Base-by-base conservation (phyloP, 352 stramenopile species). In the Aphanomyces euteiches region DNA sequence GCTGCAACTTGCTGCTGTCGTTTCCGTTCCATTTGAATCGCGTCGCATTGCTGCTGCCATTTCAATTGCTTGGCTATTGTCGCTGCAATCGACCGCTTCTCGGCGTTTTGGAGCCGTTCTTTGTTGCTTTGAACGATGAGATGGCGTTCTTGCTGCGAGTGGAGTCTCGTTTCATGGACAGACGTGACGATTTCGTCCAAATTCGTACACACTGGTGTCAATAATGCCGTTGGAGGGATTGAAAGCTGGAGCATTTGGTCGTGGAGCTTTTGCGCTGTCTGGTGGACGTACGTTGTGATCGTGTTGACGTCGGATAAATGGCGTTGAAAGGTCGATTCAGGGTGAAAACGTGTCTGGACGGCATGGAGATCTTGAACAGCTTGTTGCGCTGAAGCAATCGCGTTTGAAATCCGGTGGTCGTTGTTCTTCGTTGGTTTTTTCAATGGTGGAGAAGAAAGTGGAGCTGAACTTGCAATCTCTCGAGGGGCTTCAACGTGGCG, bases 251-350 rank as follows among this genome's bases (percentile, higher is more conserved):
- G n/a, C 6, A 61, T 37, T 40, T 61, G 7, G 34, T 61, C 54
- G 54, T 61, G 5, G 5, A 70, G 47, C 21, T 5, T 28, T n/a
- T 70, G 64, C 36, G 64, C 64, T 12, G 43, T 54, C 40, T 70
- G 64, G 5, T 21, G 61, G 47, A 70, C 64, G 15, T 70, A 70
- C 36, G 64, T 70, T 19, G 36, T 39, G 19, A 70, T 70, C 15
- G 43, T 61, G n/a, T 70, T 28, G 3, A 70, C 64, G 47, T 70
- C 53, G 10, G 64, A 70, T 5, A 70, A 5, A 37, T 70, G 64
- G 1, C 36, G 17, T 19, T 48, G 43, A 19, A 48, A 70, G 5
- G 4, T 34, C 8, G 47, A 38, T 15, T 56, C 34, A n/a, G 64
- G 8, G 40, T 70, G 64, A 28, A 47, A 19, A 3, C 61, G 2